Percentiles rank a stretch among this genome's conserved stretches.
Evolutionary conservation across 2,329 filamentous ascomycete genomes (phyloP).

Genomic region (Trichoderma breve): DNA sequence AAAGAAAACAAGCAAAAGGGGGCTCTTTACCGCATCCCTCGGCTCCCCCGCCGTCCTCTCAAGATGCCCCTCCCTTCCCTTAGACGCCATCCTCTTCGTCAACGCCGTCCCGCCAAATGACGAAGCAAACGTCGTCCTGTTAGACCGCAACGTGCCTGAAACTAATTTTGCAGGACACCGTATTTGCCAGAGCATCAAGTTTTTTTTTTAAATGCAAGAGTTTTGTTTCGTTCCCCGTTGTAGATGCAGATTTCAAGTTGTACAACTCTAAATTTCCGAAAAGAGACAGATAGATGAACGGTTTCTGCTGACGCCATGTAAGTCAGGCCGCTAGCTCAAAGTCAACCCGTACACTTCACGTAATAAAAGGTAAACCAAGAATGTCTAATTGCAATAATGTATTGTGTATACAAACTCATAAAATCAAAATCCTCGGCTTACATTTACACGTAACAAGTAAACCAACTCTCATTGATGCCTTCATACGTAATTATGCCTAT

Average conservation of each 20-base stretch:
- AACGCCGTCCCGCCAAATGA: neutral
- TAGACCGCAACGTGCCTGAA: neutral
- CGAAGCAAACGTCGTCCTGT: neutral
- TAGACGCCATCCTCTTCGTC: neutral
- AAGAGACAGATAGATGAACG: neutral
- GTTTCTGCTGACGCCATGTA: neutral
- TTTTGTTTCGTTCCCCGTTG: neutral
- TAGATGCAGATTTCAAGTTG: neutral
- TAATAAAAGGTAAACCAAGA: neutral
- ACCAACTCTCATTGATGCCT: constrained; percentile 5
- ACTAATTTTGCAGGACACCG: neutral
- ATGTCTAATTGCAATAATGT: neutral
- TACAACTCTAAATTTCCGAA: neutral
- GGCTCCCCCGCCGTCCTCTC: constrained; percentile 65
- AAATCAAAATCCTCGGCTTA: neutral
- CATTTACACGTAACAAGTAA: neutral
- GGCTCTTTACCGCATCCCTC: constrained; percentile 53
- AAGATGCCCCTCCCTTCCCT: constrained; percentile 7
- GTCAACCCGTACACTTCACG: neutral
- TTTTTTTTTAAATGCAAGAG: neutral
- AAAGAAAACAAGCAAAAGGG: neutral
- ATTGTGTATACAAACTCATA: neutral
- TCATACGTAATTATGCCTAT: neutral
- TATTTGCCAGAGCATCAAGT: neutral
- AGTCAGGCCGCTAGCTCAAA: neutral